phyloP scores from a whole-genome alignment of 2,329 filamentous ascomycete genomes.

The Ascocoryne sarcoides region DNA sequence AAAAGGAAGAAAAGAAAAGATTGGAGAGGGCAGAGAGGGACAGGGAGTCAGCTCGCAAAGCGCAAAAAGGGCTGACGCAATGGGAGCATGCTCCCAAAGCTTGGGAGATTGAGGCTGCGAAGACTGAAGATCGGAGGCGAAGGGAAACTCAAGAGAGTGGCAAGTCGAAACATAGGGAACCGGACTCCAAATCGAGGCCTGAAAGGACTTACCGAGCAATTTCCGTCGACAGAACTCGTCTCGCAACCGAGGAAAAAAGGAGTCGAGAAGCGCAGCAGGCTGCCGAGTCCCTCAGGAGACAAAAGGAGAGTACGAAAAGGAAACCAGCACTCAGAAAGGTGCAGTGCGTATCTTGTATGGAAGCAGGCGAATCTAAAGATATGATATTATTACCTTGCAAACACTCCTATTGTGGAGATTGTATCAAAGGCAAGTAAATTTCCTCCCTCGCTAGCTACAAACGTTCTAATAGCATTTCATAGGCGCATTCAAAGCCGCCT shows the following conservation, averaged over 20 bases:
- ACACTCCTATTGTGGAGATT: slow-evolving; percentile 16
- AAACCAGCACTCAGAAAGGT: slow-evolving; percentile 1
- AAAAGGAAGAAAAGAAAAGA: slow-evolving; percentile 4
- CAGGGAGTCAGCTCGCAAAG: slow-evolving; percentile 5
- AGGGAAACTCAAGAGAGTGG: slow-evolving; percentile 1
- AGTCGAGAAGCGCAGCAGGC: slow-evolving; percentile 2
- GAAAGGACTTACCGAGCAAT: slow-evolving; percentile 3
- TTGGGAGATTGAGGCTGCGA: slow-evolving; percentile 5
- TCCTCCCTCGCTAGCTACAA: neutral
- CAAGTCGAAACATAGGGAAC: neutral
- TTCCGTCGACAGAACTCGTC: slow-evolving; percentile 4
- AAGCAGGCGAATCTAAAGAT: slow-evolving; percentile 7
- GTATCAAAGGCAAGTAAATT: slow-evolving; percentile 11
- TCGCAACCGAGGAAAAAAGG: slow-evolving; percentile 1
- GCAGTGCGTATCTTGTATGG: slow-evolving; percentile 19
- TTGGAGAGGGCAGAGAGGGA: slow-evolving; percentile 3
- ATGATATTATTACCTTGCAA: slow-evolving; percentile 14
- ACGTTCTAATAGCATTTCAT: neutral
- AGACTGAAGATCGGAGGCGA: slow-evolving; percentile 3
- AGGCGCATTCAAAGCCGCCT: slow-evolving; percentile 17
- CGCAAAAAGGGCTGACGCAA: neutral
- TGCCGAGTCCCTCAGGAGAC: neutral
- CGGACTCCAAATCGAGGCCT: neutral
- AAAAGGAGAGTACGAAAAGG: slow-evolving; percentile 5
- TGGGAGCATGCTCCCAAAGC: slow-evolving; percentile 6